These are phyloP conservation scores for Fistulinella staudtii DNA, from an alignment of 1,284 basidiomycete species.

Conservation along the genomic window DNA sequence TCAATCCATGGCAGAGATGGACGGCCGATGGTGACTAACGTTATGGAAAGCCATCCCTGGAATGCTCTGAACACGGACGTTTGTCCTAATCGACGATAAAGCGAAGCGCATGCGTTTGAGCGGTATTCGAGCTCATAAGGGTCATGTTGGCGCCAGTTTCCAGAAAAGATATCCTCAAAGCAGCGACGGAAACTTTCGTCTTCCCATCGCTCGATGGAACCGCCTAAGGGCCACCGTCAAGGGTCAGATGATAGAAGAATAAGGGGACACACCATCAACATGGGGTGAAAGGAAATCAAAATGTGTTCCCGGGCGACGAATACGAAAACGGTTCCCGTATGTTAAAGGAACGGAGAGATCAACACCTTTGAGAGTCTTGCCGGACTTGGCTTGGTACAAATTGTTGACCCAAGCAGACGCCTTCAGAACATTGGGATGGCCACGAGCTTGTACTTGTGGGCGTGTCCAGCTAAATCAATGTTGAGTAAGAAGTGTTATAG, in stretches of 20 bases:
- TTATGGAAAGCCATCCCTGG: conserved; percentile 74
- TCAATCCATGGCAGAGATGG: background rate
- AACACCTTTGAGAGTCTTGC: conserved; percentile 46
- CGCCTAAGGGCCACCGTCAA: conserved; percentile 43
- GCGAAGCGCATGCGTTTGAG: conserved; percentile 55
- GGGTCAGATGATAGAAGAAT: background rate
- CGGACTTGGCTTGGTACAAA: conserved; percentile 49
- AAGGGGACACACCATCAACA: conserved; percentile 56
- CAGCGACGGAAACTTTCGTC: conserved; percentile 65
- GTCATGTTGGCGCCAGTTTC: conserved; percentile 69
- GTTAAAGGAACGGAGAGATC: conserved; percentile 65
- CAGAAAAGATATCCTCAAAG: conserved; percentile 63
- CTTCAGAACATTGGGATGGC: conserved; percentile 70
- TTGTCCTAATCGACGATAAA: conserved; percentile 60
- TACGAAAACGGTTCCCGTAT: conserved; percentile 82
- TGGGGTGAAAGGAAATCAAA: conserved; percentile 75
- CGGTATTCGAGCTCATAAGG: conserved; percentile 63
- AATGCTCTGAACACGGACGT: conserved; percentile 75
- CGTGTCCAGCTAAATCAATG: conserved; percentile 55
- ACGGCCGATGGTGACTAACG: conserved; percentile 32
- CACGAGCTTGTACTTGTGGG: conserved; percentile 66
- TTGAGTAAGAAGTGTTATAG: background rate
- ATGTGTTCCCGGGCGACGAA: conserved; percentile 67
- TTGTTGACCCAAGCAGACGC: conserved; percentile 61
- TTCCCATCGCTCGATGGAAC: conserved; percentile 83